These are phyloP conservation scores for Symbiodinium pilosum DNA, from an alignment of 73 alveolate species.

Conservation along the genomic window DNA sequence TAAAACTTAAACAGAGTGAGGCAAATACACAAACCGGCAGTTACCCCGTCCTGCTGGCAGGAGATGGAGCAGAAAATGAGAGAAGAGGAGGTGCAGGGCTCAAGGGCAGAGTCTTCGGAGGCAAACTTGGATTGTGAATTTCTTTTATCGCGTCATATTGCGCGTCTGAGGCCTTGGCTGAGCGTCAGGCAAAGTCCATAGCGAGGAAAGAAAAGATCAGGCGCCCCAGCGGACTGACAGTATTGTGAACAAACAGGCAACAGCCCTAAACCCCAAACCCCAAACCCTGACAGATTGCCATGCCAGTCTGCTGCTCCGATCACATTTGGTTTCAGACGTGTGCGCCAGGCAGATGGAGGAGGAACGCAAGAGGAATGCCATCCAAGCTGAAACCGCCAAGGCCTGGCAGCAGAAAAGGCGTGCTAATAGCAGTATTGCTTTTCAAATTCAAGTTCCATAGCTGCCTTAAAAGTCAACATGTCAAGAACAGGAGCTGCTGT, in stretches of 20 bases:
- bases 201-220: slow-evolving; percentile 77
- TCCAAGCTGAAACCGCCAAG: slow-evolving; percentile 85
- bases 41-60: background rate
- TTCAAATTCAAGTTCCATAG: too few relatives aligned
- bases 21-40: too few relatives aligned
- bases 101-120: background rate
- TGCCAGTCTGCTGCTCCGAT: background rate
- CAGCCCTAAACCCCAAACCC: too few relatives aligned
- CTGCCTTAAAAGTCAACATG: background rate
- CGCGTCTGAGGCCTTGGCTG: slow-evolving; percentile 43
- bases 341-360: slow-evolving; percentile 71
- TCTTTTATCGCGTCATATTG: background rate
- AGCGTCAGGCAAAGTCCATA: slow-evolving; percentile 91
- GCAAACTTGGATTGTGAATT: background rate
- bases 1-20: too few relatives aligned
- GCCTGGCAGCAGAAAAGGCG: too few relatives aligned
- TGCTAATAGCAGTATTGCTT: background rate
- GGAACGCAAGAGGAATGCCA: slow-evolving; percentile 91
- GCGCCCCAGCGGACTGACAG: background rate
- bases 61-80: slow-evolving; percentile 84
- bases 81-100: slow-evolving; percentile 56
- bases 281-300: too few relatives aligned
- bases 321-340: background rate
- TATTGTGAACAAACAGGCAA: too few relatives aligned
- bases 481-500: background rate